Evolutionary conservation across 371 early-diverging fungal species (phyloP).

Genomic region (Circinella umbellata): DNA sequence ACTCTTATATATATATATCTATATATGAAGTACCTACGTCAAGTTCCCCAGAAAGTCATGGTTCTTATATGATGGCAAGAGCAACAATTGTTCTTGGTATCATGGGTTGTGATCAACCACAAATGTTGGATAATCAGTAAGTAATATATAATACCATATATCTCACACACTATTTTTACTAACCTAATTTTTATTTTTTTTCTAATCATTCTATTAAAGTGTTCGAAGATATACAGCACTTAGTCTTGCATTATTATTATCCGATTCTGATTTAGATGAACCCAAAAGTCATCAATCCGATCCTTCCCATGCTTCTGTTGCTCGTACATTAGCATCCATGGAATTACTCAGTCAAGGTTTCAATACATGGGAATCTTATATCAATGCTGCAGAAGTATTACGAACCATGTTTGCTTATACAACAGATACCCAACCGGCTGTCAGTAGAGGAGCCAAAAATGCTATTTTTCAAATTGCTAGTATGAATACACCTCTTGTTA

Average conservation of each 20-base stretch:
- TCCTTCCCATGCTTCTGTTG: constrained; percentile 58
- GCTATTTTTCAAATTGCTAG: constrained; percentile 79
- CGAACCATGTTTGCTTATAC: constrained; percentile 69
- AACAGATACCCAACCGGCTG: constrained; percentile 41
- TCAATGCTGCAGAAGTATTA: constrained; percentile 74
- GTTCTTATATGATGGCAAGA: constrained; percentile 70
- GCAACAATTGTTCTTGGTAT: constrained; percentile 79
- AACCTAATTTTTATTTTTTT: not conserved
- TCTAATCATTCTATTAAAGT: constrained; percentile 28
- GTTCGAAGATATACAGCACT: constrained; percentile 60
- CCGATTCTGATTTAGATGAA: constrained; percentile 49
- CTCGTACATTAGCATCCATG: constrained; percentile 71
- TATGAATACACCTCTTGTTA: constrained; percentile 71
- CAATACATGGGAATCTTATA: constrained; percentile 77
- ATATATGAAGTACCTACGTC: constrained; percentile 60
- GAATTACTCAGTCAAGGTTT: constrained; percentile 83
- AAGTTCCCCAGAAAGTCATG: constrained; percentile 43
- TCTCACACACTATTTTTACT: no score
- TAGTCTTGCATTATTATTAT: constrained; percentile 61
- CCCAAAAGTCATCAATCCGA: constrained; percentile 12
- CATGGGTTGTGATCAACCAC: constrained; percentile 67
- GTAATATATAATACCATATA: not conserved
- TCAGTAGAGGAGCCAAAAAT: constrained; percentile 64
- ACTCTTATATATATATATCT: no score
- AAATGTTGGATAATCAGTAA: constrained; percentile 51